A percentile compares a stretch with the other conserved stretches of the same genome.
phyloP scores from a whole-genome alignment of 139 green algal species.

The Coccomyxa sp. region DNA sequence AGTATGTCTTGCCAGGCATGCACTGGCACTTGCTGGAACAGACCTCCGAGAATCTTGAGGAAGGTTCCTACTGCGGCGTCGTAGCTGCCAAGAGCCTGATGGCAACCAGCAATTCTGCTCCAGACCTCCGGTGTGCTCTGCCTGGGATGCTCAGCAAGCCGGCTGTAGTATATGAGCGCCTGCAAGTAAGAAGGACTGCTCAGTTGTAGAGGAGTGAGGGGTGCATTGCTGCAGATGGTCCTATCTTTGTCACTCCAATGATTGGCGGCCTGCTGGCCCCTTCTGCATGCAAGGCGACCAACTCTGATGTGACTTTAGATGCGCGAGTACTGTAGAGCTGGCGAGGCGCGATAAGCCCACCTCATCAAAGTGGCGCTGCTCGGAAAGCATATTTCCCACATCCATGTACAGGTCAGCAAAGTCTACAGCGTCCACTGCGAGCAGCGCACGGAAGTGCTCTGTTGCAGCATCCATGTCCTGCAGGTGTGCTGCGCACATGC shows the following conservation, averaged over 20 bases:
- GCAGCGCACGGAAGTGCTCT: constrained; percentile 21
- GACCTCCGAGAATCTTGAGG: constrained; percentile 1
- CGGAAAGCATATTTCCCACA: constrained; percentile 30
- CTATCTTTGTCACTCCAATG: no score
- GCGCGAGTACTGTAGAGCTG: no score
- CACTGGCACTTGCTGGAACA: no score
- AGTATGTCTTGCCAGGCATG: no score
- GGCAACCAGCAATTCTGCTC: constrained; percentile 47
- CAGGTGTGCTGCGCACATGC: constrained; percentile 51
- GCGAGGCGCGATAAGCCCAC: no score
- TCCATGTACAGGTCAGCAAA: constrained; percentile 65
- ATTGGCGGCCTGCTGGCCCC: no score
- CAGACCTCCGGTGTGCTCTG: constrained; percentile 42
- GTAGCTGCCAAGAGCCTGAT: constrained; percentile 17
- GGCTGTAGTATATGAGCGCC: constrained; percentile 43
- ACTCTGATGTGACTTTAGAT: no score
- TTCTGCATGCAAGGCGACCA: no score
- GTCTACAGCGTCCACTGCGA: constrained; percentile 32
- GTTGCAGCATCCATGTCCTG: constrained; percentile 31
- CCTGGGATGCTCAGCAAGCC: constrained; percentile 26
- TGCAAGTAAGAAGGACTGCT: no score
- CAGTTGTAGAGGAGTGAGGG: no score
- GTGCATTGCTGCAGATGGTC: no score
- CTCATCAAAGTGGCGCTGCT: no score
- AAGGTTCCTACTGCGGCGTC: constrained; percentile 32